phyloP scores from a whole-genome alignment of 163 green algal genomes.

The Scenedesmus sp. region DNA sequence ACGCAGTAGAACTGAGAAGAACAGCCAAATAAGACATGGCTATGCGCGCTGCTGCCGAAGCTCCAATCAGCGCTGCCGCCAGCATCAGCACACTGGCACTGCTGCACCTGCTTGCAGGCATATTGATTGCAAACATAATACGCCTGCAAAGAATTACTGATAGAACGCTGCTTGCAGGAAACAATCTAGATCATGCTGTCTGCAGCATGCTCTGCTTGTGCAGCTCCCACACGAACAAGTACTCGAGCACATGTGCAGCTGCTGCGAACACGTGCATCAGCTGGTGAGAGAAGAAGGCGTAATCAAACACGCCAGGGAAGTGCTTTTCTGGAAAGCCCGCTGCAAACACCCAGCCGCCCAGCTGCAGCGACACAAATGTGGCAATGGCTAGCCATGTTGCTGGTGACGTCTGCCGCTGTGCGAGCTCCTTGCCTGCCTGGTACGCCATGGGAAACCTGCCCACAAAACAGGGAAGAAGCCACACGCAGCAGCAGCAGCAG shows the following conservation, averaged over 20 bases:
- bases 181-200: not conserved
- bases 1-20: not conserved
- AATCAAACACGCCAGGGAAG: conserved; percentile 46
- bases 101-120: not conserved
- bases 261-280: conserved; percentile 53
- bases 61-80: not conserved
- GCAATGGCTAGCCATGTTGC: not conserved
- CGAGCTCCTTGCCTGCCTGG: conserved; percentile 33
- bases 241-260: conserved; percentile 52
- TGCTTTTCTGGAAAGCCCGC: conserved; percentile 48
- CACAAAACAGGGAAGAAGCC: not conserved
- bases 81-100: not conserved
- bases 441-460: conserved; percentile 20
- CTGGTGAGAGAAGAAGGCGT: conserved; percentile 31
- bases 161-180: not conserved
- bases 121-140: too few relatives aligned
- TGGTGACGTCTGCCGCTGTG: not conserved
- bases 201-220: conserved; percentile 31
- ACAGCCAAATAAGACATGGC: not conserved
- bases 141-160: too few relatives aligned
- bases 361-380: conserved; percentile 38
- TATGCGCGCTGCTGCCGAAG: not conserved
- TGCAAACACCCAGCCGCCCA: conserved; percentile 46
- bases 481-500: not conserved
- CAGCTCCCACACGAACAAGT: conserved; percentile 51